phyloP scores from a whole-genome alignment of 1,139 yeast genomes.

The Geotrichum klebahnii region DNA sequence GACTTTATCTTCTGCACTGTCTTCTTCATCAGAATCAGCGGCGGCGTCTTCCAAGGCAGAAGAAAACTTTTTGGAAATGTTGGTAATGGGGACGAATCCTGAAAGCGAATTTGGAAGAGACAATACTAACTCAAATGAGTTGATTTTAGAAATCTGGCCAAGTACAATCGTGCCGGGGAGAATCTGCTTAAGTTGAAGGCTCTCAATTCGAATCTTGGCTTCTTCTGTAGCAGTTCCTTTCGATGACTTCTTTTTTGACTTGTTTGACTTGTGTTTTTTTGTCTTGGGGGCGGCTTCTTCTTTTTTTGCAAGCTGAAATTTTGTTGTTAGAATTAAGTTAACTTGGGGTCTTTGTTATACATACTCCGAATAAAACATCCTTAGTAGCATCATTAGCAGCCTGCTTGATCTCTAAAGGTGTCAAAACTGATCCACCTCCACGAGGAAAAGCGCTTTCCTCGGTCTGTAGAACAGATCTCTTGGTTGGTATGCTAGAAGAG shows the following conservation, averaged over 20 bases:
- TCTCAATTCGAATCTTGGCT: conserved; percentile 48
- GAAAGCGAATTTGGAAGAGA: conserved; percentile 78
- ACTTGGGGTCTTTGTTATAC: conserved; percentile 24
- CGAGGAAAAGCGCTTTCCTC: conserved; percentile 75
- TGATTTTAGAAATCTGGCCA: conserved; percentile 67
- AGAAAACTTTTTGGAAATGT: conserved; percentile 63
- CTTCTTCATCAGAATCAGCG: conserved; percentile 24
- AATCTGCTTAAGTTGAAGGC: conserved; percentile 56
- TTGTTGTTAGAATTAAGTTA: background rate
- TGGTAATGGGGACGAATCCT: conserved; percentile 76
- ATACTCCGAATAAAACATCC: conserved; percentile 70
- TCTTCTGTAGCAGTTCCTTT: conserved; percentile 26
- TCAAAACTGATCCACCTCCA: conserved; percentile 80
- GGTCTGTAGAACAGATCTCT: conserved; percentile 25
- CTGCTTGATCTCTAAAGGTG: conserved; percentile 88
- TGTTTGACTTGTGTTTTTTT: conserved; percentile 21
- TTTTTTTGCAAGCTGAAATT: background rate
- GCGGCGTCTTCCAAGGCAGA: conserved; percentile 50
- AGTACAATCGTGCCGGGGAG: conserved; percentile 68
- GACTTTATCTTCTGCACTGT: conserved; percentile 41
- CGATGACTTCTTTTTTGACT: conserved; percentile 24
- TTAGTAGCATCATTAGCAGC: conserved; percentile 87
- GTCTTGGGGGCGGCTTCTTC: conserved; percentile 14
- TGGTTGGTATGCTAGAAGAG: conserved; percentile 3
- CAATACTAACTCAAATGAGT: conserved; percentile 59